phyloP scores from a whole-genome alignment of 306 rosid genomes.

The Mimosa bimucronata region DNA sequence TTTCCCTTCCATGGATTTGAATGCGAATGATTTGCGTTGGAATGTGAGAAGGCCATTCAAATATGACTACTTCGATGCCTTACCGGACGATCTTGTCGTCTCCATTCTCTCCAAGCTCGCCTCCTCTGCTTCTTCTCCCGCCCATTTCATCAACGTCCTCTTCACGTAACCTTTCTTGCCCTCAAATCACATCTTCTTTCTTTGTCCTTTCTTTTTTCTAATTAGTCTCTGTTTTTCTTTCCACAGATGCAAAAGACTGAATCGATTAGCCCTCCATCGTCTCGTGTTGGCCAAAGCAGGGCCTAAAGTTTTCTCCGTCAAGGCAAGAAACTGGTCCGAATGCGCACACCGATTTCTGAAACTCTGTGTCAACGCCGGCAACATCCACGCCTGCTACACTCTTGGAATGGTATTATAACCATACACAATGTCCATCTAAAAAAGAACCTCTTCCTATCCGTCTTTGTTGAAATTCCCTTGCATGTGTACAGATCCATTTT shows the following conservation, averaged over 20 bases:
- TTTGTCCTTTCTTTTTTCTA: background rate
- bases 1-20: background rate
- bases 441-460: too few relatives aligned
- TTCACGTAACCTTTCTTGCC: conserved; percentile 55
- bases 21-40: too few relatives aligned
- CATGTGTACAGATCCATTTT: conserved; percentile 63
- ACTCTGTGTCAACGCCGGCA: conserved; percentile 61
- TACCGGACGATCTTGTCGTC: conserved; percentile 68
- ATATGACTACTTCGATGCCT: conserved; percentile 52
- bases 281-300: conserved; percentile 59
- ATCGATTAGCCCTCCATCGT: conserved; percentile 61
- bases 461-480: background rate
- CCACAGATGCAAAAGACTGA: conserved; percentile 64
- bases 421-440: too few relatives aligned
- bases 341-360: conserved; percentile 58
- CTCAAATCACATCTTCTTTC: too few relatives aligned
- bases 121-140: conserved; percentile 62
- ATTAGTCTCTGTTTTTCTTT: too few relatives aligned
- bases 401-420: conserved; percentile 68
- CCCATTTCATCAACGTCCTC: conserved; percentile 56
- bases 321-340: conserved; percentile 61
- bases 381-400: conserved; percentile 64
- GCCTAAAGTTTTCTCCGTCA: conserved; percentile 46
- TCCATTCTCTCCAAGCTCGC: conserved; percentile 63
- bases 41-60: conserved; percentile 34